A percentile compares a stretch with the other conserved stretches of the same genome.
Evolutionary conservation across 2,329 filamentous ascomycete species (phyloP).

Genomic region (Tolypocladium tundrense): DNA sequence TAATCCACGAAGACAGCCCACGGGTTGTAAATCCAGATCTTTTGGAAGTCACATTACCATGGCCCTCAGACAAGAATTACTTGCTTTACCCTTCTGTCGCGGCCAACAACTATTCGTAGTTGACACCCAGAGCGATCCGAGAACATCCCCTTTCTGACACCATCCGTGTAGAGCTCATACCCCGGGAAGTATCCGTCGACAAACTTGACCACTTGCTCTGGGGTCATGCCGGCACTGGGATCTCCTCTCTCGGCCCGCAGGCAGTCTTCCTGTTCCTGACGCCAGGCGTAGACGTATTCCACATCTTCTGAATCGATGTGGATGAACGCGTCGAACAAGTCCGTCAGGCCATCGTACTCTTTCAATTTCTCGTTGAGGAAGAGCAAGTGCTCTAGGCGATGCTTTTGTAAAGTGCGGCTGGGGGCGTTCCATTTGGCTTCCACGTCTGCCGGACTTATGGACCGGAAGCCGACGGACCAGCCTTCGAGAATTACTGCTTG

Average conservation of each 20-base stretch:
- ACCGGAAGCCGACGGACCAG: constrained; percentile 80
- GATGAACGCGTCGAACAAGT: constrained; percentile 42
- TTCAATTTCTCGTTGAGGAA: constrained; percentile 38
- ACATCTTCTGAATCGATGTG: constrained; percentile 61
- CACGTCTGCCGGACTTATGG: constrained; percentile 41
- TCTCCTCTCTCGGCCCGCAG: constrained; percentile 54
- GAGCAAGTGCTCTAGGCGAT: constrained; percentile 38
- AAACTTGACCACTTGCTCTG: constrained; percentile 68
- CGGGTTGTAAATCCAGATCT: not conserved
- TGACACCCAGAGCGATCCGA: constrained; percentile 39
- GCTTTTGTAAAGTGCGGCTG: constrained; percentile 36
- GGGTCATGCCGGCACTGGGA: constrained; percentile 59
- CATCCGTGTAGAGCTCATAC: constrained; percentile 58
- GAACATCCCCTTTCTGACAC: constrained; percentile 48
- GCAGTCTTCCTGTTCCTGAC: constrained; percentile 66
- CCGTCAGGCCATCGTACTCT: constrained; percentile 38
- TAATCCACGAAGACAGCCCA: not conserved
- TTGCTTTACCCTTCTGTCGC: constrained; percentile 49
- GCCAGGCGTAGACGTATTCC: constrained; percentile 74
- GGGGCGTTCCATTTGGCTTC: constrained; percentile 40
- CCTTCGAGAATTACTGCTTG: constrained; percentile 75
- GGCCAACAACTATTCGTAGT: constrained; percentile 50
- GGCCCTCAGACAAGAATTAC: constrained; percentile 33
- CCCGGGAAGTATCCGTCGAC: constrained; percentile 60
- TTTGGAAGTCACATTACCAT: not conserved